Evolutionary conservation across 306 rosid genomes (phyloP).

Genomic region (Vicia villosa): DNA sequence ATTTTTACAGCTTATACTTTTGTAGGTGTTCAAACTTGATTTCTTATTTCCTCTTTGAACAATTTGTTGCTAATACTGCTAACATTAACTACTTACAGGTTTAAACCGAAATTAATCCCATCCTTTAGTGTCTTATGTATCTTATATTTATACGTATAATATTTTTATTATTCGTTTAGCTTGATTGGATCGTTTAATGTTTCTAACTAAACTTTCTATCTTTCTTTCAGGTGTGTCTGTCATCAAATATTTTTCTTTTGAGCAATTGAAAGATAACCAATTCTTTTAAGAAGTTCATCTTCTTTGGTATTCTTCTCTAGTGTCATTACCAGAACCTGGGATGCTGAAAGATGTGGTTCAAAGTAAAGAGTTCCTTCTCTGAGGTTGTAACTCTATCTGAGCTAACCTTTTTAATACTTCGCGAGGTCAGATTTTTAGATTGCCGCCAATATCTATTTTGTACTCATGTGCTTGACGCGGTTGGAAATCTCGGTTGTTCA

Average conservation of each 20-base stretch:
- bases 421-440: slow-evolving; percentile 52
- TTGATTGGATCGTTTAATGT: slow-evolving; percentile 17
- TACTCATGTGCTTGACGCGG: slow-evolving; percentile 43
- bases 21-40: slow-evolving; percentile 1
- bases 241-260: neutral
- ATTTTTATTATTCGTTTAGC: neutral
- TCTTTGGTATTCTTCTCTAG: slow-evolving; percentile 35
- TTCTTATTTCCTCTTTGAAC: slow-evolving; percentile 4
- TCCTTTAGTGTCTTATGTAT: neutral
- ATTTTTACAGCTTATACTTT: slow-evolving; percentile 21
- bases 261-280: too few relatives aligned
- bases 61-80: too few relatives aligned
- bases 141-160: neutral
- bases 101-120: neutral
- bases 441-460: slow-evolving; percentile 33
- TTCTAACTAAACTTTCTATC: slow-evolving; percentile 13
- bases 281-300: too few relatives aligned
- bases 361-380: slow-evolving; percentile 51
- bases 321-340: slow-evolving; percentile 53
- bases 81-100: too few relatives aligned
- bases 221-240: slow-evolving; percentile 45
- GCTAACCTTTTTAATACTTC: slow-evolving; percentile 50
- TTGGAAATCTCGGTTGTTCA: slow-evolving; percentile 38
- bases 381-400: slow-evolving; percentile 44
- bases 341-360: slow-evolving; percentile 97